Evolutionary conservation across 805 yeast species (phyloP), one percentile per base, ranked within the genome.

Genomic region (Lachancea thermotolerans): DNA sequence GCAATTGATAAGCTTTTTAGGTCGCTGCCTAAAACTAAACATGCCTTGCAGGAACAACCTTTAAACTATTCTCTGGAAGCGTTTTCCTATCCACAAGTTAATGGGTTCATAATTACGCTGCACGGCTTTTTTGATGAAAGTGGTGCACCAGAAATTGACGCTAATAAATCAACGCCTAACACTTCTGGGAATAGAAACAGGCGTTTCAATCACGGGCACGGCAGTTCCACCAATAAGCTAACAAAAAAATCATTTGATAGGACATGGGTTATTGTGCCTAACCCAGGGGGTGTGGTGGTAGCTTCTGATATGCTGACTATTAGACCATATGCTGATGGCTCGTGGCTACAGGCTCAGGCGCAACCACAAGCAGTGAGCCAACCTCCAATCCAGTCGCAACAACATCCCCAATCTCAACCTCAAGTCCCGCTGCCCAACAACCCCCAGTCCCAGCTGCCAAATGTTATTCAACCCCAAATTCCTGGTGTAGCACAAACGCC

Each of bases 91-190:
- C 80, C 86, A 7, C 80, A 77, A 39, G 76, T 89, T 27, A 77
- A 81, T 42, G 96, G 95, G 5, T 79, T 93, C 56, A 72, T 85
- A 57, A 75, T 91, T 37, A 71, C 79, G 0, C 66, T 91, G 12
- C 99, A 93, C 67, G 99, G 99, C 4, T 81, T 77, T 47, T 91
- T 78, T 59, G 80, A 79, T 41, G 98, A 93, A 64, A 61, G 66
- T 17, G 81, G 69, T 0, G 71, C 70, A 16, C 88, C 90, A 1
- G 75, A 73, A 29, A 39, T 56, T 4, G 68, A 64, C 37, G 45
- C 60, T 16, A 54, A 52, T 39, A 50, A 48, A 35, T 51, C 59
- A 35, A 46, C 59, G 3, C 56, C 51, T 27, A 49, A 46, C 16
- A 41, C 51, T 9, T 36, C 51, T 30, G 47, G 57, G 44, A 51